Conservation (phyloP, 306 rosid genomes). For the Lagenaria siceraria region DNA sequence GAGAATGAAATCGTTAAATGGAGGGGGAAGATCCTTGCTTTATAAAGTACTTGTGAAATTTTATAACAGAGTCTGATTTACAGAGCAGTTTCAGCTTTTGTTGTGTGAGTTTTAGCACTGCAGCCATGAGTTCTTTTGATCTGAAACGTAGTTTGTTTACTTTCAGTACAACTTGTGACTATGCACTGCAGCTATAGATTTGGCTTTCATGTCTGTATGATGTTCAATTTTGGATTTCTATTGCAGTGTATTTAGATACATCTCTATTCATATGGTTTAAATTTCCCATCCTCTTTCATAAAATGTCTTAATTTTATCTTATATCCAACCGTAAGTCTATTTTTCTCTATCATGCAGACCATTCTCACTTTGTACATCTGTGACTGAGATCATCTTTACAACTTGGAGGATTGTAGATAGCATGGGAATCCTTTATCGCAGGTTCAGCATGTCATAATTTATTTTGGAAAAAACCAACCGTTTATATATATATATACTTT, state of each 20-base stretch:
- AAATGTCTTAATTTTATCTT: conserved; percentile 13
- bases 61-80: background rate
- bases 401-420: conserved; percentile 36
- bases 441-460: conserved; percentile 31
- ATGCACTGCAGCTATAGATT: background rate
- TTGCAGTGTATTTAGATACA: conserved; percentile 18
- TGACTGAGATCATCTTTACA: conserved; percentile 21
- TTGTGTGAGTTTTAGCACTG: background rate
- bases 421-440: conserved; percentile 79
- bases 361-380: conserved; percentile 13
- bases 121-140: background rate
- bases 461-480: background rate
- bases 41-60: background rate
- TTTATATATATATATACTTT: background rate
- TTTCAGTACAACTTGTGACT: background rate
- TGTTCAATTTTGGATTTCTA: conserved; percentile 15
- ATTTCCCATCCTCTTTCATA: background rate
- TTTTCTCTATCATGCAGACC: conserved; percentile 30
- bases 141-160: background rate
- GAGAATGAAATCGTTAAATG: background rate
- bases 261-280: conserved; percentile 8
- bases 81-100: background rate
- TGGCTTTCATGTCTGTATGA: background rate
- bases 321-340: conserved; percentile 16
- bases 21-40: background rate